Evolutionary conservation across 352 stramenopile genomes (phyloP).

Genomic region (Halophytophthora polymorphica): DNA sequence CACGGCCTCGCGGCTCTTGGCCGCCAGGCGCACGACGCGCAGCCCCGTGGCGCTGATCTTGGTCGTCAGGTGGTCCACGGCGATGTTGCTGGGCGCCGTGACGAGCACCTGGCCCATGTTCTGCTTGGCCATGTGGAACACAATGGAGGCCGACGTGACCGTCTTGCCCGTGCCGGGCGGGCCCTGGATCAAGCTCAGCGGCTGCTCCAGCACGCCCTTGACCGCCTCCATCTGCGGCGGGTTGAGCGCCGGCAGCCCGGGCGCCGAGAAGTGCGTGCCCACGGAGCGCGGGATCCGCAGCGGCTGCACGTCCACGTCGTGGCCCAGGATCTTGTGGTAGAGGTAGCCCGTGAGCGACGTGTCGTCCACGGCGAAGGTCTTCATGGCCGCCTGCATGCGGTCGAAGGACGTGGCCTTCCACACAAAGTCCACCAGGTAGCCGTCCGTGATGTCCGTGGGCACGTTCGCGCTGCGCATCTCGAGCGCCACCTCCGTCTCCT

Average conservation of each 20-base stretch:
- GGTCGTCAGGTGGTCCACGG: slow-evolving; percentile 95
- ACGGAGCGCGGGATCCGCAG: slow-evolving; percentile 75
- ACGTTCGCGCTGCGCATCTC: slow-evolving; percentile 84
- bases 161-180: slow-evolving; percentile 96
- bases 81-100: slow-evolving; percentile 98
- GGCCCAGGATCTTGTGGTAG: slow-evolving; percentile 98
- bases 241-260: slow-evolving; percentile 97
- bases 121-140: slow-evolving; percentile 99
- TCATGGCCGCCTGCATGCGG: slow-evolving; percentile 98
- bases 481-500: slow-evolving; percentile 82
- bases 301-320: slow-evolving; percentile 94
- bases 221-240: slow-evolving; percentile 96
- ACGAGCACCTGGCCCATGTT: slow-evolving; percentile 99
- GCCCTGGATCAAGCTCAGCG: slow-evolving; percentile 98
- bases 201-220: slow-evolving; percentile 93
- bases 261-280: slow-evolving; percentile 83
- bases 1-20: slow-evolving; percentile 96
- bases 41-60: slow-evolving; percentile 98
- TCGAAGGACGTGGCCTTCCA: slow-evolving; percentile 99
- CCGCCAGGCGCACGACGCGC: slow-evolving; percentile 97
- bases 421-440: slow-evolving; percentile 97
- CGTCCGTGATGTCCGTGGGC: slow-evolving; percentile 93
- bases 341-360: slow-evolving; percentile 98
- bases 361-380: slow-evolving; percentile 98
- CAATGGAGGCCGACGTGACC: slow-evolving; percentile 97